These are phyloP conservation scores for Blastobotrys americana DNA, from an alignment of 805 yeast genomes.

Conservation along the genomic window DNA sequence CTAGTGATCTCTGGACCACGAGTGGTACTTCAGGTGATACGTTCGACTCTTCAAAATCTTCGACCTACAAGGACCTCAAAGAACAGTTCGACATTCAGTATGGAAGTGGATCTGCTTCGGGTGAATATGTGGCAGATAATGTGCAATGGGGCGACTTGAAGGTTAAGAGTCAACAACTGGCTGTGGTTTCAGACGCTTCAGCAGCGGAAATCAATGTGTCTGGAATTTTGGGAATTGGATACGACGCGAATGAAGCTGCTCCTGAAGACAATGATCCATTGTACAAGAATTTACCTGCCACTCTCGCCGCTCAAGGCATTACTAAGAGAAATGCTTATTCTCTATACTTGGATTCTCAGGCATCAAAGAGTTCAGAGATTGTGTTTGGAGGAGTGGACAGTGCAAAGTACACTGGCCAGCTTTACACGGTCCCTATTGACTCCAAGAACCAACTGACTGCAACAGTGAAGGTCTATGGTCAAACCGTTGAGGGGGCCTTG, in stretches of 20 bases:
- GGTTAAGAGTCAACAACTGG: constrained; percentile 31
- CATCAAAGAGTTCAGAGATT: constrained; percentile 32
- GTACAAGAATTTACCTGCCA: constrained; percentile 60
- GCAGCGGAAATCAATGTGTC: constrained; percentile 47
- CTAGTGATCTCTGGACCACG: constrained; percentile 44
- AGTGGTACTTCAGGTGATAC: constrained; percentile 20
- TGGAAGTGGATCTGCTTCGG: constrained; percentile 45
- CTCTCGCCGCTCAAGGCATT: constrained; percentile 41
- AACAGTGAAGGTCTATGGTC: not conserved
- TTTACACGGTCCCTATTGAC: constrained; percentile 30
- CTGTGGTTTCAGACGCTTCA: constrained; percentile 72
- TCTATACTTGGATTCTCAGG: constrained; percentile 34
- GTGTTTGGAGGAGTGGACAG: constrained; percentile 41
- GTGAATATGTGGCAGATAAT: constrained; percentile 56
- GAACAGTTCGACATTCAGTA: constrained; percentile 25
- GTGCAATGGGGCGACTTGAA: constrained; percentile 44
- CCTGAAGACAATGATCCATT: constrained; percentile 13
- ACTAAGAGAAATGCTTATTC: constrained; percentile 40
- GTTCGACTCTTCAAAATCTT: constrained; percentile 27
- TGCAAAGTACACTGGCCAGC: constrained; percentile 35
- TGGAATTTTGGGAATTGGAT: constrained; percentile 42
- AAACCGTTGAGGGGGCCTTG: constrained; percentile 31
- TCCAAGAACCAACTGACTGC: constrained; percentile 9
- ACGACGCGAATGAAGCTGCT: constrained; percentile 27
- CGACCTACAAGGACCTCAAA: constrained; percentile 21